Evolutionary conservation across 371 early-diverging fungal species (phyloP).

Genomic region (Circinella umbellata): DNA sequence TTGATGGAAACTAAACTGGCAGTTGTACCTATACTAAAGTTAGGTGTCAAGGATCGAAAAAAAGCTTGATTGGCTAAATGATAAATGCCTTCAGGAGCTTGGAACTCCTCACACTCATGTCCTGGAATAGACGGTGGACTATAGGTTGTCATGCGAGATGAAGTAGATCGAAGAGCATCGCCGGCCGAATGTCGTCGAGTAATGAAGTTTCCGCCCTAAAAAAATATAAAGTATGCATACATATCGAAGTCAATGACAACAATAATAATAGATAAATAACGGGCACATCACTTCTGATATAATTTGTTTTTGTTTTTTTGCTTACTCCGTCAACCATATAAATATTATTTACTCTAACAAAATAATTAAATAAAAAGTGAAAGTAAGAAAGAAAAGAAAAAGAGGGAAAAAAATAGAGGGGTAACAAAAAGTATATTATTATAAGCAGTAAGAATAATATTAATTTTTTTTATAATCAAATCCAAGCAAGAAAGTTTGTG

Average conservation of each 20-base stretch:
- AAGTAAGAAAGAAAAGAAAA: too few species aligned
- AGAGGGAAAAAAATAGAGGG: too few species aligned
- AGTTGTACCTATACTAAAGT: conserved; percentile 55
- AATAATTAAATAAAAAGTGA: too few species aligned
- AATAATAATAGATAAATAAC: too few species aligned
- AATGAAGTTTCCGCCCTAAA: conserved; percentile 27
- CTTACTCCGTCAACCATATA: conserved; percentile 2
- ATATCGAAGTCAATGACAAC: not conserved
- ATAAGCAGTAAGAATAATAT: too few species aligned
- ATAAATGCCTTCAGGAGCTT: conserved; percentile 62
- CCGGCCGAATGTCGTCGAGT: conserved; percentile 45
- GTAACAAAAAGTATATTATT: too few species aligned
- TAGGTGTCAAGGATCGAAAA: conserved; percentile 53
- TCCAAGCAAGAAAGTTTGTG: too few species aligned
- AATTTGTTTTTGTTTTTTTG: not conserved
- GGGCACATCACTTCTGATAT: too few species aligned
- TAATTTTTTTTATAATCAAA: too few species aligned
- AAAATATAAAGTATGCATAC: not conserved
- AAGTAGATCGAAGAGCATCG: conserved; percentile 33
- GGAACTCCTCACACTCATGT: conserved; percentile 44
- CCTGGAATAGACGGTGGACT: conserved; percentile 45
- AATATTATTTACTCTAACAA: too few species aligned
- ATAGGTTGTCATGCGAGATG: not conserved
- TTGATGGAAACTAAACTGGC: conserved; percentile 66
- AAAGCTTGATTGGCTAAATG: conserved; percentile 54